Evolutionary conservation across 2,329 filamentous ascomycete genomes (phyloP).

Genomic region (Arthrobotrys conoides): DNA sequence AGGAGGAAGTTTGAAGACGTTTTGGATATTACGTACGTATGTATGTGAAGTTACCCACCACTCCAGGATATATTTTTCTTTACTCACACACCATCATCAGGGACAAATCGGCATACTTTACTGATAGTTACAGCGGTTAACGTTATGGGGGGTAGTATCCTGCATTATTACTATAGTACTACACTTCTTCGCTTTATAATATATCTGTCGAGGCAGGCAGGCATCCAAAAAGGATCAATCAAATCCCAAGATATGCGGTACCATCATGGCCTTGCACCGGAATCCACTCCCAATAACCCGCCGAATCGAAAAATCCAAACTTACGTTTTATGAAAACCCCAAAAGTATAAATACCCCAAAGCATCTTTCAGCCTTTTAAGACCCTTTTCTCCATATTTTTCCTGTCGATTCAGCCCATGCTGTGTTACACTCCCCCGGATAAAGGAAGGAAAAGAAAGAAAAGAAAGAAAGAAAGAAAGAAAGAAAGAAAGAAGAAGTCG

Average conservation of each 20-base stretch:
- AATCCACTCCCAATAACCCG: constrained; percentile 17
- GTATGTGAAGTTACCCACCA: too few relatives aligned
- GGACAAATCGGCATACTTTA: background rate
- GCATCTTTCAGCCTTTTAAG: background rate
- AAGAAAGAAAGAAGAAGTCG: too few relatives aligned
- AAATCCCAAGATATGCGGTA: background rate
- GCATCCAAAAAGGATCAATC: background rate
- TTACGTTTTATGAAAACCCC: too few relatives aligned
- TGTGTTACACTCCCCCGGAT: constrained; percentile 16
- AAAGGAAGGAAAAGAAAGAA: background rate
- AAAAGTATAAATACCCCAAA: constrained; percentile 22
- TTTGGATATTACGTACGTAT: background rate
- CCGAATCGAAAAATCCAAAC: background rate
- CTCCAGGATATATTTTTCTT: too few relatives aligned
- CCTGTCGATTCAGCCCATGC: constrained; percentile 21
- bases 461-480: background rate
- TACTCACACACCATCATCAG: constrained; percentile 4
- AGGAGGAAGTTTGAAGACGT: background rate
- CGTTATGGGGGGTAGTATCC: constrained; percentile 12
- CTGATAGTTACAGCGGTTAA: constrained; percentile 13
- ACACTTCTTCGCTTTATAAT: background rate
- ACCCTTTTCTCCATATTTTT: constrained; percentile 2
- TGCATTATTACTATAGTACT: background rate
- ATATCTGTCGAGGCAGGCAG: background rate
- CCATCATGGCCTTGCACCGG: constrained; percentile 6